These are phyloP conservation scores for Apiotrichum gamsii DNA, from an alignment of 1,284 basidiomycete genomes.

Conservation along the genomic window DNA sequence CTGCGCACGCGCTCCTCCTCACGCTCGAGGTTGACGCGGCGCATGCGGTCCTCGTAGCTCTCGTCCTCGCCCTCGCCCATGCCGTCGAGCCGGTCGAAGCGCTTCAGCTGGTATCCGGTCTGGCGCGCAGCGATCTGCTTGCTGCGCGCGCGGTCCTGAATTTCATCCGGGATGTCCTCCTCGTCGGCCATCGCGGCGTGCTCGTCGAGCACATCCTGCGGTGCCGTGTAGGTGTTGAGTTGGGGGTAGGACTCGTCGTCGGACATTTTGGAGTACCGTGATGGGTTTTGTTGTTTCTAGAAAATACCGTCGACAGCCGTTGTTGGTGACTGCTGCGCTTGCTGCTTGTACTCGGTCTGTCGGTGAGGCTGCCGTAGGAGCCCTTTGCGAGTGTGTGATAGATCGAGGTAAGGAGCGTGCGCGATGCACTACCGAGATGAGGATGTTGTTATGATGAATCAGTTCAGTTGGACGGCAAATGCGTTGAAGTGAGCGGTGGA, in stretches of 20 bases:
- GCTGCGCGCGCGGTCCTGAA: conserved; percentile 83
- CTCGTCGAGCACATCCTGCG: conserved; percentile 90
- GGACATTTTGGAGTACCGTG: conserved; percentile 14
- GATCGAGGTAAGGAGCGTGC: no score
- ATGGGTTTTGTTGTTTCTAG: no score
- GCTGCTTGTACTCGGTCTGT: no score
- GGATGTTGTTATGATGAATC: no score
- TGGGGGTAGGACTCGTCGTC: conserved; percentile 47
- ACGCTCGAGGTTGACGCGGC: conserved; percentile 80
- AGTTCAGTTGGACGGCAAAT: no score
- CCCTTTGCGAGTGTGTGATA: neutral
- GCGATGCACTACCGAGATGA: no score
- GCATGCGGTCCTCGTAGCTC: conserved; percentile 90
- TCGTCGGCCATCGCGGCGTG: conserved; percentile 88
- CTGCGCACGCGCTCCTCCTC: conserved; percentile 81
- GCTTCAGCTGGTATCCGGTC: conserved; percentile 89
- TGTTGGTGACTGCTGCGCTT: no score
- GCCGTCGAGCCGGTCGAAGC: conserved; percentile 66
- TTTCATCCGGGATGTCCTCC: conserved; percentile 85
- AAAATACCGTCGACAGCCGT: no score
- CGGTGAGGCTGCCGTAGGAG: no score
- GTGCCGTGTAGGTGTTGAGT: conserved; percentile 80
- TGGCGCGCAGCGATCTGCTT: conserved; percentile 91
- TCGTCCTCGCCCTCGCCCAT: conserved; percentile 58
- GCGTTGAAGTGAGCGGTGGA: no score